Conservation (phyloP, 805 yeast species). For the Saturnispora serradocipensis region DNA sequence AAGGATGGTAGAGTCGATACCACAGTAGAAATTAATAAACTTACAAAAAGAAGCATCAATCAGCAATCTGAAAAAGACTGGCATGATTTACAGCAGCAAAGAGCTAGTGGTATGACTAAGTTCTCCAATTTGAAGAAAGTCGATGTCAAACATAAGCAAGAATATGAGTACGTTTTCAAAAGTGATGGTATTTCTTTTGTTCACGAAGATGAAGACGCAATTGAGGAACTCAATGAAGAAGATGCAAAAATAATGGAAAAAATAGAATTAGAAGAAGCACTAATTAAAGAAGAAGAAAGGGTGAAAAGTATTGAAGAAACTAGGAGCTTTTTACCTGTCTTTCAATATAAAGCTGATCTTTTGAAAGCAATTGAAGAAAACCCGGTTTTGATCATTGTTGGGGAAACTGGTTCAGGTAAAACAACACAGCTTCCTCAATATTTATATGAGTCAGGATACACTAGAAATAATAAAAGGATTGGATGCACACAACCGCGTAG, state of each 20-base stretch:
- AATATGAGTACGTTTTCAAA: constrained; percentile 74
- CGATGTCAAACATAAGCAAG: constrained; percentile 23
- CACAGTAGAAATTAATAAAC: constrained; percentile 7
- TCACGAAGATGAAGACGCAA: constrained; percentile 24
- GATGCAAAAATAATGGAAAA: constrained; percentile 21
- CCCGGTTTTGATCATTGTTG: constrained; percentile 77
- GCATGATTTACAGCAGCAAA: constrained; percentile 44
- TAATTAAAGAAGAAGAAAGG: constrained; percentile 29
- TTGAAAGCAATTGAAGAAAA: constrained; percentile 49
- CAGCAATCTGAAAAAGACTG: constrained; percentile 28
- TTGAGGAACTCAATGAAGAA: constrained; percentile 21
- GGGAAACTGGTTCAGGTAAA: constrained; percentile 96
- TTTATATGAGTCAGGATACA: constrained; percentile 72
- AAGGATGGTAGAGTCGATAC: not conserved
- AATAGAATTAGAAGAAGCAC: constrained; percentile 26
- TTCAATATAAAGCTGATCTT: constrained; percentile 47
- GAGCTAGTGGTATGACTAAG: constrained; percentile 27
- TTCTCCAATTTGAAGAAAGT: constrained; percentile 12
- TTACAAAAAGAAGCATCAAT: constrained; percentile 22
- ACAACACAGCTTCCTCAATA: constrained; percentile 92
- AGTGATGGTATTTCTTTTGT: constrained; percentile 48
- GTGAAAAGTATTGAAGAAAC: constrained; percentile 37
- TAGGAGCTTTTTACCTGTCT: constrained; percentile 69
- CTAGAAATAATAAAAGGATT: constrained; percentile 43
- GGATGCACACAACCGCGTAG: constrained; percentile 94